Evolutionary conservation across 1,139 yeast species (phyloP).

Genomic region (Starmera stellimalicola): DNA sequence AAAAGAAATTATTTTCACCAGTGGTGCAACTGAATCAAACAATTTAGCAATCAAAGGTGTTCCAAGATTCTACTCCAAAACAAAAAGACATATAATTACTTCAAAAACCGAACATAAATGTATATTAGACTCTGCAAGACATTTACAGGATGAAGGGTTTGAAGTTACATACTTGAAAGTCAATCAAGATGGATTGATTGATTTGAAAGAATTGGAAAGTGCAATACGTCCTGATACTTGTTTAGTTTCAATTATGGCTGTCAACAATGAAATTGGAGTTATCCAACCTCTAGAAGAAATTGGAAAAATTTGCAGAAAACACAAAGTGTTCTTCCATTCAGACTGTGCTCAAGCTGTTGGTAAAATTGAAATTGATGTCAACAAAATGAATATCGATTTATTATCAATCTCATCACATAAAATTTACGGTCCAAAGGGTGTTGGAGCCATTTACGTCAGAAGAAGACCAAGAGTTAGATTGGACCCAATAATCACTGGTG

Average conservation of each 20-base stretch:
- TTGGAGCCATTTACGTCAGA: slow-evolving; percentile 92
- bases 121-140: slow-evolving; percentile 91
- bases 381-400: slow-evolving; percentile 85
- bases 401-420: slow-evolving; percentile 94
- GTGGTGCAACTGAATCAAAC: slow-evolving; percentile 97
- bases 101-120: slow-evolving; percentile 98
- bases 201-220: slow-evolving; percentile 64
- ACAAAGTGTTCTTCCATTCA: slow-evolving; percentile 95
- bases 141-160: slow-evolving; percentile 92
- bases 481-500: slow-evolving; percentile 92
- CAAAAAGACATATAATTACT: slow-evolving; percentile 89
- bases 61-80: slow-evolving; percentile 81
- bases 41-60: slow-evolving; percentile 94
- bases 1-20: slow-evolving; percentile 91
- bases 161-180: slow-evolving; percentile 93
- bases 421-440: slow-evolving; percentile 96
- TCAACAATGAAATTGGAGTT: slow-evolving; percentile 96
- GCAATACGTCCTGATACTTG: slow-evolving; percentile 89
- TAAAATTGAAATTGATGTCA: slow-evolving; percentile 85
- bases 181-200: slow-evolving; percentile 66
- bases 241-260: slow-evolving; percentile 93
- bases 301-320: slow-evolving; percentile 75
- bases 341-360: slow-evolving; percentile 98
- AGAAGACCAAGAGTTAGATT: slow-evolving; percentile 98
- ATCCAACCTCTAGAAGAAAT: slow-evolving; percentile 94